Evolutionary conservation across 164 flowering plant genomes (phyloP).

Genomic region (Chimonanthus salicifolius): DNA sequence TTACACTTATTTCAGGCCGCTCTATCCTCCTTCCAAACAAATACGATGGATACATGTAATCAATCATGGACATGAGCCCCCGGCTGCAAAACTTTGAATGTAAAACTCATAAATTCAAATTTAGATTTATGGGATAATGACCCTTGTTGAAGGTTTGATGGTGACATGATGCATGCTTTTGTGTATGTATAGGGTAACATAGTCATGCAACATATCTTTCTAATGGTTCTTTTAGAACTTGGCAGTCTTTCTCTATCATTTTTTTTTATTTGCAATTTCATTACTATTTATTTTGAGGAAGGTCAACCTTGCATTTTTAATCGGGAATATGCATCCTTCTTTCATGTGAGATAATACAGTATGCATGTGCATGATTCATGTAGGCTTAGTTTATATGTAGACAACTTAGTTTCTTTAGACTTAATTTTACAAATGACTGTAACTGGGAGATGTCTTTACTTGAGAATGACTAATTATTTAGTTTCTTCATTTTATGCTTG

Average conservation of each 20-base stretch:
- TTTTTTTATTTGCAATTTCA: neutral
- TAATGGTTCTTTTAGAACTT: neutral
- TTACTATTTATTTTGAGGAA: neutral
- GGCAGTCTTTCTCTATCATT: neutral
- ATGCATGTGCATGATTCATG: neutral
- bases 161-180: no score
- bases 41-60: no score
- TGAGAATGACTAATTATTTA: no score
- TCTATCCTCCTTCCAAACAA: no score
- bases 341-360: neutral
- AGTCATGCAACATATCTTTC: neutral
- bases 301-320: no score
- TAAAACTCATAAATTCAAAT: no score
- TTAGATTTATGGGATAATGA: no score
- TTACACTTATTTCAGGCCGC: no score
- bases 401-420: neutral
- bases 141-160: no score
- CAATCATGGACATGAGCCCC: no score
- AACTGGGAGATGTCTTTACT: neutral
- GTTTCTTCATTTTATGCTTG: neutral
- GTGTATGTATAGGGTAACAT: neutral
- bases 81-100: no score
- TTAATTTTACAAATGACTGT: neutral
- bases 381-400: neutral
- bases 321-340: neutral